These are phyloP conservation scores for Lichtheimia ramosa DNA, from an alignment of 371 early-diverging fungal genomes.

Conservation along the genomic window DNA sequence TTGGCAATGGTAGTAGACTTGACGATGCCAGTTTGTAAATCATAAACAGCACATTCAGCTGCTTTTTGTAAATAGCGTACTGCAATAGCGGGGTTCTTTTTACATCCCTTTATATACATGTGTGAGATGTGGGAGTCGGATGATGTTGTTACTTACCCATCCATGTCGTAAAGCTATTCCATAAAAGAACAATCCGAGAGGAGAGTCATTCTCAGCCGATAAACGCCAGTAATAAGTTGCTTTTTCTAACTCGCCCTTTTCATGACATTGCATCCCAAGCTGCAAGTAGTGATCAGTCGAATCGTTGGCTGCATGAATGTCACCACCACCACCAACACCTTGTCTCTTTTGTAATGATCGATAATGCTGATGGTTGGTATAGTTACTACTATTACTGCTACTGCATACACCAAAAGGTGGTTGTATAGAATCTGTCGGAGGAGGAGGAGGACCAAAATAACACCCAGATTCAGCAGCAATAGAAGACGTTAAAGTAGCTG, in stretches of 20 bases:
- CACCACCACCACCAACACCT: too few species aligned
- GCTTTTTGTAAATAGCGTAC: constrained; percentile 79
- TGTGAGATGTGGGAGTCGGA: neutral
- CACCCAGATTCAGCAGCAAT: neutral
- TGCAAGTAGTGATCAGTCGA: constrained; percentile 13
- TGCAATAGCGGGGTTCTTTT: constrained; percentile 61
- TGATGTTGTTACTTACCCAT: constrained; percentile 54
- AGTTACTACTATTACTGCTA: too few species aligned
- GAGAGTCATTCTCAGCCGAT: constrained; percentile 74
- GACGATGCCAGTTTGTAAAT: constrained; percentile 15
- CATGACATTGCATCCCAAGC: constrained; percentile 36
- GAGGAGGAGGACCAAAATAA: too few species aligned
- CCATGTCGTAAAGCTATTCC: constrained; percentile 91
- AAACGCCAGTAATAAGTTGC: constrained; percentile 83
- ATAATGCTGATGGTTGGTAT: too few species aligned
- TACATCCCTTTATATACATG: constrained; percentile 55
- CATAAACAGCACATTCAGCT: constrained; percentile 63
- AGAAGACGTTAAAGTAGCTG: neutral
- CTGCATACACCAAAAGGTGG: neutral
- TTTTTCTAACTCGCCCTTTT: constrained; percentile 71
- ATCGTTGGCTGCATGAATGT: neutral
- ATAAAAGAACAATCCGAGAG: constrained; percentile 85
- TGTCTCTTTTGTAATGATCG: neutral
- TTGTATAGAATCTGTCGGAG: neutral
- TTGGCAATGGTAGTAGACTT: constrained; percentile 34